These are phyloP conservation scores for Globisporangium splendens DNA, from an alignment of 352 stramenopile species.

Conservation along the genomic window DNA sequence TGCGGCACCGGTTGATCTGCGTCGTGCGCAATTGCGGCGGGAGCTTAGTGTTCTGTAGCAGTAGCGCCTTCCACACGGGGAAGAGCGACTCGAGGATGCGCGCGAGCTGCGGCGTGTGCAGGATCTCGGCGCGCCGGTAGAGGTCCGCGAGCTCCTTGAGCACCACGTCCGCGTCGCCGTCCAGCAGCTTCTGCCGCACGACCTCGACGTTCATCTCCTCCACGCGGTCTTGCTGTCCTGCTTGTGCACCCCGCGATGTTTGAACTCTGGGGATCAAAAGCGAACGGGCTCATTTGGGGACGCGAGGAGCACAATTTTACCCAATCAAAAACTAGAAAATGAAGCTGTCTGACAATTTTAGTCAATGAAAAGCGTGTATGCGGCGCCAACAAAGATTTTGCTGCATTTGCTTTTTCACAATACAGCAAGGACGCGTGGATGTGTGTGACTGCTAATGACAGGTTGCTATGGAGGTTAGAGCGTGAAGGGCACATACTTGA, in stretches of 20 bases:
- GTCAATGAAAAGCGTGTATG: slow-evolving; percentile 4
- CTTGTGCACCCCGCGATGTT: neutral
- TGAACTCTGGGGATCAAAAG: neutral
- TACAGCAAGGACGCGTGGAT: neutral
- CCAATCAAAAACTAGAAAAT: neutral
- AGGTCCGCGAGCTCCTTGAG: slow-evolving; percentile 85
- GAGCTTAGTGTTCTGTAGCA: slow-evolving; percentile 81
- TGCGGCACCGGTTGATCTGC: slow-evolving; percentile 85
- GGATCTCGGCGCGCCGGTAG: slow-evolving; percentile 82
- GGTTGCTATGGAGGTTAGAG: slow-evolving; percentile 1
- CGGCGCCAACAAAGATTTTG: slow-evolving; percentile 3
- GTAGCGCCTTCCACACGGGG: slow-evolving; percentile 84
- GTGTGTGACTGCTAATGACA: neutral
- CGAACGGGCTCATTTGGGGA: neutral
- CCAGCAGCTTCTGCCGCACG: slow-evolving; percentile 82
- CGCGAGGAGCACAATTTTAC: neutral
- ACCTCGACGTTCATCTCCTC: slow-evolving; percentile 83
- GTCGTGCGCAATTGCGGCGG: slow-evolving; percentile 74
- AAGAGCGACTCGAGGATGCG: slow-evolving; percentile 91
- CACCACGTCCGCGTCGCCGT: slow-evolving; percentile 65
- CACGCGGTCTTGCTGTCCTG: neutral
- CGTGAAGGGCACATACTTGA: slow-evolving; percentile 64
- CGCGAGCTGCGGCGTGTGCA: slow-evolving; percentile 88
- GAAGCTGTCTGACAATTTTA: neutral
- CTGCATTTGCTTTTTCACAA: neutral